These are phyloP conservation scores for Chrysoporthe deuterocubensis DNA, from an alignment of 2,329 filamentous ascomycete species.

Conservation along the genomic window DNA sequence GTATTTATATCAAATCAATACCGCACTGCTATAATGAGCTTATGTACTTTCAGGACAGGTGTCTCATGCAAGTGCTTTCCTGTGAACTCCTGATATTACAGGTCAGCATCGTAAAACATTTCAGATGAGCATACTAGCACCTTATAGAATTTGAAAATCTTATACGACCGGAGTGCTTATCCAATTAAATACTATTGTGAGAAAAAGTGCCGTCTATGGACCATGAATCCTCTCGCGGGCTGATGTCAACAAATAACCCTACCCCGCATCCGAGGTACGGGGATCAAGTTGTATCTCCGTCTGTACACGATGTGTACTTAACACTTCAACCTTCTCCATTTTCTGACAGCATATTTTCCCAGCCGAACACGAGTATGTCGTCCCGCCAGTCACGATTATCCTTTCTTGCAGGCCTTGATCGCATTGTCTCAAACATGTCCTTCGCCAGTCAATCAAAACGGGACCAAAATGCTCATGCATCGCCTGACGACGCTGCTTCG, in stretches of 20 bases:
- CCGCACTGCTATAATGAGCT: too few species aligned
- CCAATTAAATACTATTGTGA: too few species aligned
- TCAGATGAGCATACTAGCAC: too few species aligned
- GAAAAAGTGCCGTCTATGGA: not conserved
- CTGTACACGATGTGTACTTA: not conserved
- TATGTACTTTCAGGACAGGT: too few species aligned
- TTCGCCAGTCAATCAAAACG: slow-evolving; percentile 10
- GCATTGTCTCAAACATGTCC: slow-evolving; percentile 22
- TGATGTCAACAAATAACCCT: not conserved
- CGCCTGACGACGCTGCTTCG: not conserved
- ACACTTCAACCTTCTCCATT: not conserved
- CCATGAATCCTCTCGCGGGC: not conserved
- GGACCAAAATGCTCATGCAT: slow-evolving; percentile 6
- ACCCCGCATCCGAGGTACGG: not conserved
- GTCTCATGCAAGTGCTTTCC: too few species aligned
- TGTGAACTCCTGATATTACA: too few species aligned
- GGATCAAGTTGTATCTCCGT: not conserved
- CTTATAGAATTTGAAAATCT: too few species aligned
- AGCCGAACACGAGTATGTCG: not conserved
- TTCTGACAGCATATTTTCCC: not conserved
- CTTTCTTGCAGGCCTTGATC: slow-evolving; percentile 14
- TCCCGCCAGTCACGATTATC: slow-evolving; percentile 17
- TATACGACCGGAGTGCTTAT: too few species aligned
- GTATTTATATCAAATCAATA: too few species aligned
- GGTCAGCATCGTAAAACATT: too few species aligned